Evolutionary conservation across 345 rosid species (phyloP).

Genomic region (Trapa incisa): DNA sequence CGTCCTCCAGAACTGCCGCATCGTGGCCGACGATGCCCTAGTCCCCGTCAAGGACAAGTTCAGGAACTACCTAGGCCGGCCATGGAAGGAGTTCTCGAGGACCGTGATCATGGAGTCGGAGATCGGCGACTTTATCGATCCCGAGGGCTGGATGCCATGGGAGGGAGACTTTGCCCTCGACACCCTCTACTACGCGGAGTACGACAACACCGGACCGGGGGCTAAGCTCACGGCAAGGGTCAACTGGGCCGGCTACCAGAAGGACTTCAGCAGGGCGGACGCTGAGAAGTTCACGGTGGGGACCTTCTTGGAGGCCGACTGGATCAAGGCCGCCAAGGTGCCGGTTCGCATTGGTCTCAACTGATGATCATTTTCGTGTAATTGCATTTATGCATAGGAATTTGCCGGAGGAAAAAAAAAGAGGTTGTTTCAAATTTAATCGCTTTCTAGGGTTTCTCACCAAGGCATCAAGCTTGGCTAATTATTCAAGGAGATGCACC

Average conservation of each 20-base stretch:
- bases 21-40: constrained; percentile 34
- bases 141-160: constrained; percentile 66
- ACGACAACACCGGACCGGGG: constrained; percentile 48
- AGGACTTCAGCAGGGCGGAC: constrained; percentile 25
- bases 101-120: constrained; percentile 62
- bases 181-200: constrained; percentile 60
- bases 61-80: constrained; percentile 67
- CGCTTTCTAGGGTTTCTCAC: too few species aligned
- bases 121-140: constrained; percentile 52
- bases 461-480: too few species aligned
- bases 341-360: constrained; percentile 32
- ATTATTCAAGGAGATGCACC: too few species aligned
- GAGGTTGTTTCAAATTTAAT: too few species aligned
- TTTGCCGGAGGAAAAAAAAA: too few species aligned
- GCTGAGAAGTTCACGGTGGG: constrained; percentile 49
- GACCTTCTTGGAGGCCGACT: constrained; percentile 46
- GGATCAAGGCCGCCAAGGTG: constrained; percentile 27
- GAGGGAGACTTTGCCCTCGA: constrained; percentile 35
- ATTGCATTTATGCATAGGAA: too few species aligned
- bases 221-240: constrained; percentile 38
- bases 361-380: too few species aligned
- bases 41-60: constrained; percentile 22
- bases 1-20: constrained; percentile 57
- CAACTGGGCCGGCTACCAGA: constrained; percentile 59
- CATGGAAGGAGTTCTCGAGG: constrained; percentile 61